These are phyloP conservation scores for Solanum gracilifrons DNA, from an alignment of 257 asterid genomes.

Conservation along the genomic window DNA sequence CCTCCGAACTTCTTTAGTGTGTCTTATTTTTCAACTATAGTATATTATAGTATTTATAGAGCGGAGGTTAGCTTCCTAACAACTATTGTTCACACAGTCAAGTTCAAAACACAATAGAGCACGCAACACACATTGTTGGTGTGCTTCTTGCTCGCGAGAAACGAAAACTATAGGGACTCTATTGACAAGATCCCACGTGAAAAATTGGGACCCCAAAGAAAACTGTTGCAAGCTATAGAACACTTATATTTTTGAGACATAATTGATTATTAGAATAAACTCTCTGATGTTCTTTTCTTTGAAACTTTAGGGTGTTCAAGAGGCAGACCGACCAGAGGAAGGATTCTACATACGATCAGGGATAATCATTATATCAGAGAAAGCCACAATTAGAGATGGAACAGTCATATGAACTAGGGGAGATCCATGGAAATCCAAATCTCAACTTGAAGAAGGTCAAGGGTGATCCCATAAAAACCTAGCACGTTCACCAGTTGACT, in stretches of 20 bases:
- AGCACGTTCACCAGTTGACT: not conserved
- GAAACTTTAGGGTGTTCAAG: constrained; percentile 58
- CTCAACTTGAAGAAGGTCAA: not conserved
- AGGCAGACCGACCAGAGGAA: constrained; percentile 63
- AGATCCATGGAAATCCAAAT: not conserved
- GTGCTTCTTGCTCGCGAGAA: not conserved
- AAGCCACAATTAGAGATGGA: constrained; percentile 73
- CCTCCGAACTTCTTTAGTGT: not conserved
- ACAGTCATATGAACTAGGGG: constrained; percentile 33
- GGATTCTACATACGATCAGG: constrained; percentile 89
- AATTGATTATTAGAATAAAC: not conserved
- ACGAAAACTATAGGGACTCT: not conserved
- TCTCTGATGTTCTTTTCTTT: not conserved
- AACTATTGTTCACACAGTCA: not conserved
- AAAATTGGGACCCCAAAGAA: not conserved
- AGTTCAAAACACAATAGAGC: not conserved
- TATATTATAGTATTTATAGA: not conserved
- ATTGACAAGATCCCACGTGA: not conserved
- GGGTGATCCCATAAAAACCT: not conserved
- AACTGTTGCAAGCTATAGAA: not conserved
- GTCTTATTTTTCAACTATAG: not conserved
- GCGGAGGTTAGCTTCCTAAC: not conserved
- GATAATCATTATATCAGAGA: constrained; percentile 54
- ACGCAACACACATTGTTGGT: not conserved
- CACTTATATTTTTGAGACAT: not conserved